phyloP scores from a whole-genome alignment of 164 flowering plant species.

The Annona squamosa region DNA sequence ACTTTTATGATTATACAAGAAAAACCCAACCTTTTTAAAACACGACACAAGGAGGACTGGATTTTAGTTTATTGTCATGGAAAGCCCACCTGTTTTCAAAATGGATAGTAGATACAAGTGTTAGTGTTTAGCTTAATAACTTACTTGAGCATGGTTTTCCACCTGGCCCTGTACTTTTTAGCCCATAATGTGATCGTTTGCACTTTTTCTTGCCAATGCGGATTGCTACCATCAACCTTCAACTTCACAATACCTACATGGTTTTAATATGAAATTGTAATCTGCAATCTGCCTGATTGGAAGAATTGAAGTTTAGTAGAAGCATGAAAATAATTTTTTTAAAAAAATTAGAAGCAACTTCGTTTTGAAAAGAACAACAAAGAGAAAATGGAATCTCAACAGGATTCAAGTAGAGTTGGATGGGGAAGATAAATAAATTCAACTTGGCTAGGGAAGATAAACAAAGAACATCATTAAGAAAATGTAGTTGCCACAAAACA shows the following conservation, averaged over 20 bases:
- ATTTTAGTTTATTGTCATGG: no score
- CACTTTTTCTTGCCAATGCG: constrained; percentile 47
- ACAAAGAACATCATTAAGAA: no score
- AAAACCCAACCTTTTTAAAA: no score
- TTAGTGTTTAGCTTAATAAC: neutral
- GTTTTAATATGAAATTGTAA: constrained; percentile 4
- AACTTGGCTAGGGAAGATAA: neutral
- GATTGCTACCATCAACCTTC: constrained; percentile 46
- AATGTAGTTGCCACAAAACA: neutral
- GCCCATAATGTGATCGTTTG: constrained; percentile 47
- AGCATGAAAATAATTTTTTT: neutral
- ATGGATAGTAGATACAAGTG: no score
- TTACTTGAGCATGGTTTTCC: constrained; percentile 44
- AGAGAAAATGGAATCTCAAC: neutral
- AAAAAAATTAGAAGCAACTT: neutral
- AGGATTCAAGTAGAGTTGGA: neutral
- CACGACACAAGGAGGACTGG: no score
- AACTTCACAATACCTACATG: constrained; percentile 46
- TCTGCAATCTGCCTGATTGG: neutral
- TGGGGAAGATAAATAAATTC: neutral
- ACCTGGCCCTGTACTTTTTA: constrained; percentile 44
- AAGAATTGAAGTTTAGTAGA: neutral
- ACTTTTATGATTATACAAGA: no score
- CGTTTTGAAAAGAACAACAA: neutral
- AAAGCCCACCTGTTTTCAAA: no score